Evolutionary conservation across 2,329 filamentous ascomycete genomes (phyloP).

Genomic region (Aspergillus eucalypticola): DNA sequence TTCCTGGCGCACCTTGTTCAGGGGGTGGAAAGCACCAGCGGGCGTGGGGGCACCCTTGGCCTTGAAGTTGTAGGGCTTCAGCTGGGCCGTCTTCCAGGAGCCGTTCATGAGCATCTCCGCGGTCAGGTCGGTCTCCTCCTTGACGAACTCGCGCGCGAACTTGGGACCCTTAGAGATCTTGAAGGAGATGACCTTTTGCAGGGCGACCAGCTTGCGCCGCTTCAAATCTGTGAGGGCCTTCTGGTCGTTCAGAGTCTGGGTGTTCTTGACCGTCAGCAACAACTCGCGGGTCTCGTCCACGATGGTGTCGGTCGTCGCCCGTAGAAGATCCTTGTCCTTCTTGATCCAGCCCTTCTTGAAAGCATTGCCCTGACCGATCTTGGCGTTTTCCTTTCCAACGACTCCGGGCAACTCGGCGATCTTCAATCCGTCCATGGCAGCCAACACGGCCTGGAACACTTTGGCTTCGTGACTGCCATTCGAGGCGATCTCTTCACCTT

Average conservation of each 20-base stretch:
- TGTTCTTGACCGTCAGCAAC: constrained; percentile 70
- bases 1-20: constrained; percentile 94
- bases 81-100: constrained; percentile 86
- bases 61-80: constrained; percentile 84
- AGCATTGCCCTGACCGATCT: constrained; percentile 87
- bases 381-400: constrained; percentile 50
- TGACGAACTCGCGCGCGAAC: constrained; percentile 82
- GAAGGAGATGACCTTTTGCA: constrained; percentile 84
- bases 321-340: constrained; percentile 60
- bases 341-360: constrained; percentile 75
- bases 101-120: constrained; percentile 85
- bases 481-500: constrained; percentile 69
- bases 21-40: constrained; percentile 53
- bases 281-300: constrained; percentile 76
- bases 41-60: constrained; percentile 57
- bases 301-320: constrained; percentile 67
- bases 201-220: constrained; percentile 85
- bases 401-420: constrained; percentile 66
- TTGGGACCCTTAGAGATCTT: constrained; percentile 81
- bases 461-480: constrained; percentile 81
- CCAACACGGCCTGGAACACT: constrained; percentile 72
- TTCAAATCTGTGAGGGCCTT: constrained; percentile 80
- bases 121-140: constrained; percentile 94
- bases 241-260: constrained; percentile 66
- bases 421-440: constrained; percentile 75